Conservation (phyloP, 176 grass and related monocot species). For the Phyllostachys edulis region DNA sequence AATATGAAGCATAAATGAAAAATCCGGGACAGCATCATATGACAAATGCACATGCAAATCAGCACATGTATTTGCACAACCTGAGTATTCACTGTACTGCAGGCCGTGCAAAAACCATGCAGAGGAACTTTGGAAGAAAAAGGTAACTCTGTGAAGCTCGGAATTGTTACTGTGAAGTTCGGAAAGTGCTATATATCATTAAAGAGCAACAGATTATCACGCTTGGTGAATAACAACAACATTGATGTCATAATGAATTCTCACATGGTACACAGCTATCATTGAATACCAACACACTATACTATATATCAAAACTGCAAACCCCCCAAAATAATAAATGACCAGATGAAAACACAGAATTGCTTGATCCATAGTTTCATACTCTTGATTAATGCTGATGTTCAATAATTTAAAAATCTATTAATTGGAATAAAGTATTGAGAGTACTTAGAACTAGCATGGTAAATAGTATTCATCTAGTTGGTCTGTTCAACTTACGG, state of each 20-base stretch:
- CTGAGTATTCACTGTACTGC: background rate
- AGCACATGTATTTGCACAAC: background rate
- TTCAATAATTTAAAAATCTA: background rate
- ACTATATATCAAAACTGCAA: background rate
- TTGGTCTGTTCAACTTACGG: constrained; percentile 45
- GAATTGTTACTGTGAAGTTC: background rate
- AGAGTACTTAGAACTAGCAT: background rate
- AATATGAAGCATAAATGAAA: background rate
- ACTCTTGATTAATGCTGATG: background rate
- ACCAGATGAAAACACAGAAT: background rate
- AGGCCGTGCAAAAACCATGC: background rate
- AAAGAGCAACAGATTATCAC: background rate
- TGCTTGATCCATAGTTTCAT: background rate
- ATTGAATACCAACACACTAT: background rate
- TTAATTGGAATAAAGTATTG: background rate
- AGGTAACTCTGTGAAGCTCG: background rate
- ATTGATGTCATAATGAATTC: background rate
- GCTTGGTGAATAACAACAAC: background rate
- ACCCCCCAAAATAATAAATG: background rate
- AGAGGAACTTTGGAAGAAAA: background rate
- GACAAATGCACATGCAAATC: background rate
- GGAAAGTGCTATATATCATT: background rate
- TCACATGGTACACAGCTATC: background rate
- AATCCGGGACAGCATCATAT: background rate
- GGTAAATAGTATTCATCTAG: background rate